These are phyloP conservation scores for Backusella tuberculispora DNA, from an alignment of 192 early-diverging fungal genomes.

Conservation along the genomic window DNA sequence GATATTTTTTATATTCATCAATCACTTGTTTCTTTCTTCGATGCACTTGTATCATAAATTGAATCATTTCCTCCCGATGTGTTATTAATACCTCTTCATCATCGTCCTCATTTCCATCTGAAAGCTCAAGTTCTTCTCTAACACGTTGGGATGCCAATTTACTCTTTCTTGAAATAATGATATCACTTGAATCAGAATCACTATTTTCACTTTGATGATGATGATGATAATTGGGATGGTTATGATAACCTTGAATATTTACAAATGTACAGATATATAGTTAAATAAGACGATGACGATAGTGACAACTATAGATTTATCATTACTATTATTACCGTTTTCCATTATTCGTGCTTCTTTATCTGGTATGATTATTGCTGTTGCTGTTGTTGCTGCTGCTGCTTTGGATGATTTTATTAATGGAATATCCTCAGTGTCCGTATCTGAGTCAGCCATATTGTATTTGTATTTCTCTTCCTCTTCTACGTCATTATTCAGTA, in stretches of 20 bases:
- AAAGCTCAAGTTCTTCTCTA: slow-evolving; percentile 9
- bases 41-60: slow-evolving; percentile 50
- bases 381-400: background rate
- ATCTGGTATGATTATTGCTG: background rate
- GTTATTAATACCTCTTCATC: slow-evolving; percentile 30
- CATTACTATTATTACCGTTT: background rate
- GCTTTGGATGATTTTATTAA: slow-evolving; percentile 9
- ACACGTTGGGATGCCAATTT: slow-evolving; percentile 2
- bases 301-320: background rate
- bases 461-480: slow-evolving; percentile 4
- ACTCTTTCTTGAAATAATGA: background rate
- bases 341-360: background rate
- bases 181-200: slow-evolving; percentile 19
- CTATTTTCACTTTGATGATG: slow-evolving; percentile 6
- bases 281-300: background rate
- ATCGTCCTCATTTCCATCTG: slow-evolving; percentile 32
- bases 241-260: no score
- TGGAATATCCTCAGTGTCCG: slow-evolving; percentile 33
- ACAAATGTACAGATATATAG: background rate
- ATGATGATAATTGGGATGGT: background rate
- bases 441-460: slow-evolving; percentile 35
- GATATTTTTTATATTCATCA: slow-evolving; percentile 43
- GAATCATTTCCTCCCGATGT: slow-evolving; percentile 39
- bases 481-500: slow-evolving; percentile 26
- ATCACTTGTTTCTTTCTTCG: slow-evolving; percentile 40